phyloP scores from a whole-genome alignment of 2,329 filamentous ascomycete genomes.

The Xylaria sp. region DNA sequence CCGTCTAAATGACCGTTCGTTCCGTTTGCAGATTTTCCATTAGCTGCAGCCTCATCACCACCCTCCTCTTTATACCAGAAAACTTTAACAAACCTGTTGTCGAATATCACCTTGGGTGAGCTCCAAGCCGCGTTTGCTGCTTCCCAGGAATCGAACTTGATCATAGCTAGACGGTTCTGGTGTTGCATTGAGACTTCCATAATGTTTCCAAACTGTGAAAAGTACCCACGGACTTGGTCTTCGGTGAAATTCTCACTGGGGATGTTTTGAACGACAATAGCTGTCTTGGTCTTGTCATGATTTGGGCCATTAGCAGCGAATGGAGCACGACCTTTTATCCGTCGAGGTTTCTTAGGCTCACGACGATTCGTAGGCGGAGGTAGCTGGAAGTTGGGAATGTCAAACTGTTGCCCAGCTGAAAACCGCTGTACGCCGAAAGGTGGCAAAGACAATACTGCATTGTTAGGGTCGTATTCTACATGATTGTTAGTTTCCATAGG shows the following conservation, averaged over 20 bases:
- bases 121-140: constrained; percentile 76
- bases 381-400: constrained; percentile 35
- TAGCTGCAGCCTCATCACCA: constrained; percentile 44
- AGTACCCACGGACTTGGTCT: constrained; percentile 73
- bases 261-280: constrained; percentile 81
- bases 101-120: constrained; percentile 83
- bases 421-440: constrained; percentile 35
- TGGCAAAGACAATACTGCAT: constrained; percentile 54
- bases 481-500: constrained; percentile 31
- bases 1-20: constrained; percentile 48
- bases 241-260: constrained; percentile 77
- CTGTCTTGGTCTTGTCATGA: constrained; percentile 70
- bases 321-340: constrained; percentile 60
- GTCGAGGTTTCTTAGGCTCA: constrained; percentile 53
- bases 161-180: constrained; percentile 73
- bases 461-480: constrained; percentile 69
- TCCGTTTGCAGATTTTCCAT: constrained; percentile 46
- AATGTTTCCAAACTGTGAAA: constrained; percentile 76
- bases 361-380: constrained; percentile 45
- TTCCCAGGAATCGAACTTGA: constrained; percentile 75
- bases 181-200: constrained; percentile 72
- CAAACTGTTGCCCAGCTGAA: constrained; percentile 34
- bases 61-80: constrained; percentile 76
- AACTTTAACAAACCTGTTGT: constrained; percentile 87
- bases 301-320: constrained; percentile 74